Conservation (phyloP, 2,329 filamentous ascomycete species). For the Paracamarosporium sp. region DNA sequence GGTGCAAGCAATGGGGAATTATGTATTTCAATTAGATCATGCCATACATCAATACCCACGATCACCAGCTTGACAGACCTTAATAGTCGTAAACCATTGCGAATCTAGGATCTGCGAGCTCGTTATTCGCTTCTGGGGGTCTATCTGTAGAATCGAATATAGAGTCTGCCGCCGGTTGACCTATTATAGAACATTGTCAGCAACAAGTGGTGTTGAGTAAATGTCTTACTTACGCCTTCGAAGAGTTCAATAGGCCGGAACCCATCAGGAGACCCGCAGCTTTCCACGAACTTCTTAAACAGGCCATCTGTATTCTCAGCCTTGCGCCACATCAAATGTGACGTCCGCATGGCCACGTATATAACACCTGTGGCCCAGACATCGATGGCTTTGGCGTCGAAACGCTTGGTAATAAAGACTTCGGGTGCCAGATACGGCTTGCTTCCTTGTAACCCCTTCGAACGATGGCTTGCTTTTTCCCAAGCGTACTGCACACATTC, state of each 20-base stretch:
- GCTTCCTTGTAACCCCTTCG: slow-evolving; percentile 92
- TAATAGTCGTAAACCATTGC: slow-evolving; percentile 97
- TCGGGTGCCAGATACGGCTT: slow-evolving; percentile 97
- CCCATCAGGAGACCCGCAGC: slow-evolving; percentile 89
- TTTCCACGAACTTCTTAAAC: slow-evolving; percentile 91
- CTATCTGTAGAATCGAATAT: slow-evolving; percentile 96
- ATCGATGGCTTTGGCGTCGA: slow-evolving; percentile 96
- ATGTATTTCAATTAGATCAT: background rate
- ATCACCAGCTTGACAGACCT: slow-evolving; percentile 93
- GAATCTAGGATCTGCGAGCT: slow-evolving; percentile 96
- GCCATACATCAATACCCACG: slow-evolving; percentile 74
- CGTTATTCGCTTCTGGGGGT: slow-evolving; percentile 88
- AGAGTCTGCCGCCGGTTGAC: slow-evolving; percentile 98
- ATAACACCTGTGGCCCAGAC: slow-evolving; percentile 99
- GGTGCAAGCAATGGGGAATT: background rate
- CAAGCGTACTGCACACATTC: slow-evolving; percentile 99
- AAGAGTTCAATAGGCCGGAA: slow-evolving; percentile 96
- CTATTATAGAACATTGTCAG: slow-evolving; percentile 56
- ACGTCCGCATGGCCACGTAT: slow-evolving; percentile 99
- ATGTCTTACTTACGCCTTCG: slow-evolving; percentile 76
- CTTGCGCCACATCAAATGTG: slow-evolving; percentile 91
- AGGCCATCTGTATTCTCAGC: slow-evolving; percentile 98
- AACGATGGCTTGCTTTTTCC: slow-evolving; percentile 98
- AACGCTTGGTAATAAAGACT: slow-evolving; percentile 93
- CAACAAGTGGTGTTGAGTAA: no score